phyloP scores from a whole-genome alignment of 495 filamentous ascomycete species.

The Aspergillus incahuasiensis region DNA sequence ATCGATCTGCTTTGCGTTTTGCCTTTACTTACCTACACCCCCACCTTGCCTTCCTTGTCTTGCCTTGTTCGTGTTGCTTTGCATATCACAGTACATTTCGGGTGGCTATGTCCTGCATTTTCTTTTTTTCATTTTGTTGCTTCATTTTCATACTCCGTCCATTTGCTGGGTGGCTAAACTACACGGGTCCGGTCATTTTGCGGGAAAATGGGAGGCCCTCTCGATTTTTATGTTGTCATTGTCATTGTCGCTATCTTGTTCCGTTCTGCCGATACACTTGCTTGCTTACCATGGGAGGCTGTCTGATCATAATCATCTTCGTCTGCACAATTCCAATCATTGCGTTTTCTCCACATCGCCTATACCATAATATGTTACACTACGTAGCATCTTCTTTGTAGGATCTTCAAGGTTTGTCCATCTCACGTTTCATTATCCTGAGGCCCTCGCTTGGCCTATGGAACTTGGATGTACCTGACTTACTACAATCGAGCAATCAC shows the following conservation, averaged over 20 bases:
- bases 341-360: neutral
- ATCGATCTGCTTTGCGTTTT: neutral
- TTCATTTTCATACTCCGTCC: constrained; percentile 6
- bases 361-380: neutral
- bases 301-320: constrained; percentile 40
- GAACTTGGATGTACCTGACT: too few species aligned
- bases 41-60: constrained; percentile 21
- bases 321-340: constrained; percentile 9
- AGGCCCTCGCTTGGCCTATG: too few species aligned
- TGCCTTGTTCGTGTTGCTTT: constrained; percentile 12
- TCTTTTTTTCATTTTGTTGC: constrained; percentile 11
- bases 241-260: constrained; percentile 1
- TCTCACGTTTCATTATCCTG: too few species aligned
- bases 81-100: constrained; percentile 24
- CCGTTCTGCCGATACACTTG: neutral
- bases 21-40: too few species aligned
- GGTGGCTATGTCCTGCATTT: constrained; percentile 26
- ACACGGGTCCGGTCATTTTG: constrained; percentile 15
- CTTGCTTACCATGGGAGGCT: constrained; percentile 36
- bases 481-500: too few species aligned
- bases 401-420: too few species aligned
- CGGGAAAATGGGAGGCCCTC: constrained; percentile 16
- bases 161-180: constrained; percentile 11
- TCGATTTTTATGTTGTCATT: constrained; percentile 6
- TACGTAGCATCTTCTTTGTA: neutral